Evolutionary conservation across 225 moss, liverwort and hornwort species (phyloP), one percentile per base, ranked within the genome.

Genomic region (Pleurozium schreberi): DNA sequence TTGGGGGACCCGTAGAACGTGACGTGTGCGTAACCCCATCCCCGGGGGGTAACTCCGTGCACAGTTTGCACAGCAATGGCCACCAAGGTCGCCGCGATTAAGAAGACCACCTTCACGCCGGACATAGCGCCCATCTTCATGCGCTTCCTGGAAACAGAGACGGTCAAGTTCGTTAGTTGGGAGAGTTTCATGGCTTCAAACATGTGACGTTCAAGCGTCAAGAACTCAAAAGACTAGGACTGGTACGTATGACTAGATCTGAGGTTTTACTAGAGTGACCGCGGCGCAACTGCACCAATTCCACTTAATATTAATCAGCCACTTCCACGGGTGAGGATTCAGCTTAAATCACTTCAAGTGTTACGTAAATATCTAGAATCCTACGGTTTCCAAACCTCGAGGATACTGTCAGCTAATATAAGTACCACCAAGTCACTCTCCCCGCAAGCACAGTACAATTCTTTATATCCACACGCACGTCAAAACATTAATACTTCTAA

Each of bases 1-100:
- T 86, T 88, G 4, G 92, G 69, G 10, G 83, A 53, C 18, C 93
- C 93, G 42, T 93, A 93, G 81, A 60, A 93, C 11, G 93, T 93
- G 16, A 89, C 49, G 74, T 88, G 92, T 4, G 73, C 92, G 43
- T 55, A 31, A 42, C 40, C 15, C 89, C 79, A 85, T 36, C 84
- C 89, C 22, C 9, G 20, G 21, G 80, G 77, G 10, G 83, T n/a
- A 18, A 70, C 69, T 61, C 85, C 85, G 8, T 61, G 69, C 50
- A 80, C 89, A 33, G 62, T 34, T 36, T 34, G 70, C 61, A 85
- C 52, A 18, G 59, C 70, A 26, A 43, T 34, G 25, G 52, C 40
- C n/a, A 85, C 62, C 40, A 89, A n/a, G 26, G 50, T 8, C 27
- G 62, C 52, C 33, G 63, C 62, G 50, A 49, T 33, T 25, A 85